Conservation (phyloP, 768 basidiomycete genomes). For the Boletus bicolor region DNA sequence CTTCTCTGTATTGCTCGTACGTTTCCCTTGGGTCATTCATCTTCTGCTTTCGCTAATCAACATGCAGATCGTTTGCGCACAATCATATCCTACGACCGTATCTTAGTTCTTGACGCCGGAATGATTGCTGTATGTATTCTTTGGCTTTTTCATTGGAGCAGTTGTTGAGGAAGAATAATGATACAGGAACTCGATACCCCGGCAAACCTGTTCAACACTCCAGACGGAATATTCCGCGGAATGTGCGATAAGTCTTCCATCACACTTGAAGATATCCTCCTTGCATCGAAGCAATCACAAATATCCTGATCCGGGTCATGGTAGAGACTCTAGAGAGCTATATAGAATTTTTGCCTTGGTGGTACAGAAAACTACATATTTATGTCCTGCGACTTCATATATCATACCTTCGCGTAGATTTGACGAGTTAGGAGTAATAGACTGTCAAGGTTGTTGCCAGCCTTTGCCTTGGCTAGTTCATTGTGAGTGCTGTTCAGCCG, state of each 20-base stretch:
- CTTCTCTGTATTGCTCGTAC: constrained; percentile 84
- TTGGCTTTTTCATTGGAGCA: background rate
- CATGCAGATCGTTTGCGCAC: constrained; percentile 74
- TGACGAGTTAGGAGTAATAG: background rate
- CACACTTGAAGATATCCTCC: constrained; percentile 62
- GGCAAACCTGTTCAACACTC: constrained; percentile 50
- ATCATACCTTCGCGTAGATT: background rate
- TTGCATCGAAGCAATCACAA: constrained; percentile 25
- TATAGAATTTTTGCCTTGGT: background rate
- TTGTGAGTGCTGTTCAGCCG: no score
- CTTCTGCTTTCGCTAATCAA: background rate
- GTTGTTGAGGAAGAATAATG: background rate
- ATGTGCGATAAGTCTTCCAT: constrained; percentile 89
- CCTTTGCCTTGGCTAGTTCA: no score
- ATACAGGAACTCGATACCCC: constrained; percentile 80
- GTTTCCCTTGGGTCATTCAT: constrained; percentile 25
- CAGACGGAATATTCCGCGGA: constrained; percentile 70
- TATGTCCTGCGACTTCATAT: no score
- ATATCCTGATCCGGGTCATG: background rate
- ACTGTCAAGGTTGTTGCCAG: background rate
- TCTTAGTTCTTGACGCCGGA: constrained; percentile 84
- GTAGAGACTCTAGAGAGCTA: no score
- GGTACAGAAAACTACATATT: no score
- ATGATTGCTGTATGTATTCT: constrained; percentile 55
- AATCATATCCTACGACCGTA: constrained; percentile 84